Conservation (phyloP, 2,329 filamentous ascomycete genomes). For the Zalaria obscura region DNA sequence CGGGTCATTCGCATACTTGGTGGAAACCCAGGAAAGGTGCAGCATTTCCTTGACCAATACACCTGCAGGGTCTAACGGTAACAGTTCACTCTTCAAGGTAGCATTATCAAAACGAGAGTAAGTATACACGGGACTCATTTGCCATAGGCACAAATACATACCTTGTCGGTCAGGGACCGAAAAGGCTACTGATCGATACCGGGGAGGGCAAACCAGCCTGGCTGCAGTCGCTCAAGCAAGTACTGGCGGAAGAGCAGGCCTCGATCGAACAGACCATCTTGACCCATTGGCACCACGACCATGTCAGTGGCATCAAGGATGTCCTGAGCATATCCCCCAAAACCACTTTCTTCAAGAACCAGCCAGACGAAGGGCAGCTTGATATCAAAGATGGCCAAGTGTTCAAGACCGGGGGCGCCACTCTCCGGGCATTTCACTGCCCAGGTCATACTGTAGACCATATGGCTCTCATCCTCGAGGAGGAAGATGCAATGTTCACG, state of each 20-base stretch:
- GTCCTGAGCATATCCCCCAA: conserved; percentile 50
- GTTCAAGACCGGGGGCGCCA: conserved; percentile 47
- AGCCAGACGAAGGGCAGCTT: conserved; percentile 36
- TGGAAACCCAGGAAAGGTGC: conserved; percentile 75
- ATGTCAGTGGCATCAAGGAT: conserved; percentile 61
- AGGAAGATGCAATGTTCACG: conserved; percentile 74
- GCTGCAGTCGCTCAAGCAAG: conserved; percentile 49
- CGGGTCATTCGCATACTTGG: conserved; percentile 72
- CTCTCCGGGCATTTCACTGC: conserved; percentile 50
- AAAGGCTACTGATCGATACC: conserved; percentile 76
- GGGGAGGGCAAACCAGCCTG: conserved; percentile 69
- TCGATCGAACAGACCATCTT: conserved; percentile 57
- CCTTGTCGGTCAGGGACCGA: conserved; percentile 60
- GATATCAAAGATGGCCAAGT: conserved; percentile 43
- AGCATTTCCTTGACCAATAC: conserved; percentile 4
- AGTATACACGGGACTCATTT: neutral
- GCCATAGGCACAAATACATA: conserved; percentile 82
- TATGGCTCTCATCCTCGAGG: conserved; percentile 60
- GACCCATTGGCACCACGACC: conserved; percentile 88
- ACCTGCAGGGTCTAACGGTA: neutral
- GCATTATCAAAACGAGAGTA: neutral
- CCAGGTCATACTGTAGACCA: conserved; percentile 76
- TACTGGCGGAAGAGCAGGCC: conserved; percentile 54
- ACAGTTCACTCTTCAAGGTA: conserved; percentile 50
- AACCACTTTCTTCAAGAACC: conserved; percentile 51